Percentiles rank a stretch among this genome's conserved stretches.
Conservation (phyloP, 2,329 filamentous ascomycete species). For the Diplodia corticola region DNA sequence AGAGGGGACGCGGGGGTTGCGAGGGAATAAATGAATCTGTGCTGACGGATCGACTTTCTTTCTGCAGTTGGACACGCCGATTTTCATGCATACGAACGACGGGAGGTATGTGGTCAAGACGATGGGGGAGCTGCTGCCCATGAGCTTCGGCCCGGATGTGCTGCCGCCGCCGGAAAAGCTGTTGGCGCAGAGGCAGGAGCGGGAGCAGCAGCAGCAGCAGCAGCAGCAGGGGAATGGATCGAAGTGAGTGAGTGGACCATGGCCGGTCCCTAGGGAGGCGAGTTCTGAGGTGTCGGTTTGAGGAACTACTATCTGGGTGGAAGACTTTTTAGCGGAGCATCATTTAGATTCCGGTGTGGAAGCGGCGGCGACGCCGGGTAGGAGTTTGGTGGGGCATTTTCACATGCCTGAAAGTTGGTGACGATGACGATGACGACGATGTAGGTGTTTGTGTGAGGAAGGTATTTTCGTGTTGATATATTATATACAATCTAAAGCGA, state of each 20-base stretch:
- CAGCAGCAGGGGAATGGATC: conserved; percentile 13
- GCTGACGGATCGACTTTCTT: background rate
- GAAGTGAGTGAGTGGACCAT: background rate
- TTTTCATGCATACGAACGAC: conserved; percentile 91
- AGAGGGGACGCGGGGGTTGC: background rate
- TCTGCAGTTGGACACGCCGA: conserved; percentile 60
- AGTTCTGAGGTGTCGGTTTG: no score
- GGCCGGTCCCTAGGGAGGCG: background rate
- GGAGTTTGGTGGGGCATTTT: background rate
- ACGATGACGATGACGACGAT: no score
- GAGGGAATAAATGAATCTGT: background rate
- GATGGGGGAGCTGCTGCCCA: conserved; percentile 61
- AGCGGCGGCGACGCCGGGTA: background rate
- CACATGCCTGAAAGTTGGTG: background rate
- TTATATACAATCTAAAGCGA: no score
- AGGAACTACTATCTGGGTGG: no score
- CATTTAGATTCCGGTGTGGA: background rate
- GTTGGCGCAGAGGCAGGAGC: conserved; percentile 28
- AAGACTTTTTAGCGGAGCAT: background rate
- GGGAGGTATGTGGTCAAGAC: conserved; percentile 70
- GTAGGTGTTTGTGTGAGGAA: no score
- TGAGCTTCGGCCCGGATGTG: conserved; percentile 56
- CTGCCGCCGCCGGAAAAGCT: conserved; percentile 40
- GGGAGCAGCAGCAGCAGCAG: conserved; percentile 17
- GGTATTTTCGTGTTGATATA: no score